phyloP scores from a whole-genome alignment of 768 basidiomycete genomes.

The Glaciozyma martinii region DNA sequence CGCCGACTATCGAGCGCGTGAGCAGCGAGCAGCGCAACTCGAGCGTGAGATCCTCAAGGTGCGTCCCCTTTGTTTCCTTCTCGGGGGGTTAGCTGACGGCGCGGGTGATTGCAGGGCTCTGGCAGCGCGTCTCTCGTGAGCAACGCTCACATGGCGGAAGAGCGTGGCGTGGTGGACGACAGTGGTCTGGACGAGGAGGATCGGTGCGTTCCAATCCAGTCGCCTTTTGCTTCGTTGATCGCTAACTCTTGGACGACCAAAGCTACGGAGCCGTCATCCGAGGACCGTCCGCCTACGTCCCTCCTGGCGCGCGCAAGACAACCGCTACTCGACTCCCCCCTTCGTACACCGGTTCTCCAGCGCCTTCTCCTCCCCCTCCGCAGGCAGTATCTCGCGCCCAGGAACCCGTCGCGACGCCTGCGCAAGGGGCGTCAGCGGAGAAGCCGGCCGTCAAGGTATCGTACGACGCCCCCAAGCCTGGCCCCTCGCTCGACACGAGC shows the following conservation, averaged over 20 bases:
- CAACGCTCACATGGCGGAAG: constrained; percentile 85
- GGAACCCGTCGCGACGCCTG: background rate
- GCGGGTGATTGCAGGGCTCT: background rate
- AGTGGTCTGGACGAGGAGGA: constrained; percentile 85
- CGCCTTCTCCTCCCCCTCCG: background rate
- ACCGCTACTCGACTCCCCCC: constrained; percentile 1
- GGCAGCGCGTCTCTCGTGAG: constrained; percentile 39
- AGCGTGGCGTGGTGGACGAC: constrained; percentile 60
- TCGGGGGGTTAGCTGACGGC: background rate
- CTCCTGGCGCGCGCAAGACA: constrained; percentile 70
- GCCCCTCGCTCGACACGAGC: constrained; percentile 58
- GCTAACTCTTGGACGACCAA: constrained; percentile 18
- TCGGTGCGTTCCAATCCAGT: constrained; percentile 52
- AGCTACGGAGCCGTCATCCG: constrained; percentile 92
- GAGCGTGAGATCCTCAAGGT: constrained; percentile 87
- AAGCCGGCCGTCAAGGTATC: constrained; percentile 17
- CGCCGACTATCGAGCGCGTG: constrained; percentile 78
- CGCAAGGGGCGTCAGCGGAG: constrained; percentile 36
- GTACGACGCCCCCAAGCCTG: background rate
- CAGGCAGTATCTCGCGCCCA: constrained; percentile 17
- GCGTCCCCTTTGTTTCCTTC: constrained; percentile 34
- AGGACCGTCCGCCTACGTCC: constrained; percentile 79
- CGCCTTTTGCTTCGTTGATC: constrained; percentile 32
- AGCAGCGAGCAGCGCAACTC: constrained; percentile 73
- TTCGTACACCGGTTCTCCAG: background rate